phyloP scores from a whole-genome alignment of 1,139 yeast genomes.

The Torulaspora globosa region DNA sequence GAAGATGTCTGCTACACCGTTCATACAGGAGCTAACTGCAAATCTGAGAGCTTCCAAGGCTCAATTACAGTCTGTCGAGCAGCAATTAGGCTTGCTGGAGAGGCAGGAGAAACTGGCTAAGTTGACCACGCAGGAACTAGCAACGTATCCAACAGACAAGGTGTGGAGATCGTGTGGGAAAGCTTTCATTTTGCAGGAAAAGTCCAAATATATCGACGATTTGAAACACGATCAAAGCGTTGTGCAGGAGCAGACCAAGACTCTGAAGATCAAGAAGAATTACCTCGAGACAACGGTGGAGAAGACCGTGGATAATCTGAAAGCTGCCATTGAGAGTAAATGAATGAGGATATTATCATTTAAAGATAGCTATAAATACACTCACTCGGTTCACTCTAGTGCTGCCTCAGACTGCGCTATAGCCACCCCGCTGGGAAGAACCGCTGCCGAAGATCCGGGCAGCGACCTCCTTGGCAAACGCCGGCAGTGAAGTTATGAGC shows the following conservation, averaged over 20 bases:
- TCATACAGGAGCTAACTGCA: conserved; percentile 56
- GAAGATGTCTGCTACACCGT: conserved; percentile 26
- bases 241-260: conserved; percentile 55
- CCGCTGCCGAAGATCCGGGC: conserved; percentile 64
- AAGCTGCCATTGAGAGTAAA: conserved; percentile 14
- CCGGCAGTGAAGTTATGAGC: conserved; percentile 61
- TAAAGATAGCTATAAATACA: conserved; percentile 7
- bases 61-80: conserved; percentile 59
- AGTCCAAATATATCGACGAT: conserved; percentile 47
- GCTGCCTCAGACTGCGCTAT: conserved; percentile 3
- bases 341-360: conserved; percentile 4
- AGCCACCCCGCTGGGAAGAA: conserved; percentile 55
- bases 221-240: conserved; percentile 51
- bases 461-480: conserved; percentile 63
- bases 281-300: conserved; percentile 76
- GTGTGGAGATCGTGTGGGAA: conserved; percentile 90
- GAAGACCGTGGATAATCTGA: conserved; percentile 64
- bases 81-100: conserved; percentile 53
- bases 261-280: conserved; percentile 61
- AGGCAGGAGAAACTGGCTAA: conserved; percentile 57
- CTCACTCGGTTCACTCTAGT: background rate
- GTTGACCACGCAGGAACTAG: conserved; percentile 54
- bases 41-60: conserved; percentile 55
- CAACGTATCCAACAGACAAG: conserved; percentile 40
- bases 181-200: conserved; percentile 49